phyloP scores from a whole-genome alignment of 2,329 filamentous ascomycete species.

The Helotiales sp. region DNA sequence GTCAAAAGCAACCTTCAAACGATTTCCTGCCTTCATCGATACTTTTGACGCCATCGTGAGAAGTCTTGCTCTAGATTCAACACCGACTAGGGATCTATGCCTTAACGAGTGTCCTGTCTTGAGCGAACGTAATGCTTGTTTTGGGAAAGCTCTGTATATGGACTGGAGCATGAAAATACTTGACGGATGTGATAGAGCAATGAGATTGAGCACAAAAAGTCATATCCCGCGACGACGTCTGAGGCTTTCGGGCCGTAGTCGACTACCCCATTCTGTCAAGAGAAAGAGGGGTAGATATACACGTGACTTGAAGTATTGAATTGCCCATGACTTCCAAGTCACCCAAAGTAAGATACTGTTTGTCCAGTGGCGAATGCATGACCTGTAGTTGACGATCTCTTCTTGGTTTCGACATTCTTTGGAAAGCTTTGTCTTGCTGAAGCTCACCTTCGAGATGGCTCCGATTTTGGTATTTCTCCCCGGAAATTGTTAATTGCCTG shows the following conservation, averaged over 20 bases:
- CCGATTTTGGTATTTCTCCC: not conserved
- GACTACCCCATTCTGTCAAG: not conserved
- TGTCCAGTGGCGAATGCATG: too few relatives aligned
- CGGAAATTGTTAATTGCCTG: not conserved
- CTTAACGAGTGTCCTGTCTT: not conserved
- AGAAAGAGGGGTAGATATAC: too few relatives aligned
- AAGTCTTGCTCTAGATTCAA: not conserved
- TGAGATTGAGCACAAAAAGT: too few relatives aligned
- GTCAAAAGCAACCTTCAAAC: constrained; percentile 49
- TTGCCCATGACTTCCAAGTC: not conserved
- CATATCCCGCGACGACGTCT: too few relatives aligned
- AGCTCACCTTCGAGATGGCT: not conserved
- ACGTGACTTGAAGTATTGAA: not conserved
- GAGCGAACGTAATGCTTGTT: not conserved
- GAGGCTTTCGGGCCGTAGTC: not conserved
- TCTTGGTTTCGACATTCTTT: not conserved
- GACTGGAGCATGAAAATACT: not conserved
- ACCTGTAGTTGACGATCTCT: not conserved
- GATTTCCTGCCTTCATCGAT: constrained; percentile 43
- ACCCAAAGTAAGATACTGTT: too few relatives aligned
- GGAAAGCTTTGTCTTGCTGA: not conserved
- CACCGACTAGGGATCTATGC: not conserved
- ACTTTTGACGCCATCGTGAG: constrained; percentile 22
- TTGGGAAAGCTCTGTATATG: not conserved
- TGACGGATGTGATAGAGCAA: not conserved